Base-by-base conservation (phyloP, 1,284 basidiomycete genomes). In the Ceratobasidium papillatum region DNA sequence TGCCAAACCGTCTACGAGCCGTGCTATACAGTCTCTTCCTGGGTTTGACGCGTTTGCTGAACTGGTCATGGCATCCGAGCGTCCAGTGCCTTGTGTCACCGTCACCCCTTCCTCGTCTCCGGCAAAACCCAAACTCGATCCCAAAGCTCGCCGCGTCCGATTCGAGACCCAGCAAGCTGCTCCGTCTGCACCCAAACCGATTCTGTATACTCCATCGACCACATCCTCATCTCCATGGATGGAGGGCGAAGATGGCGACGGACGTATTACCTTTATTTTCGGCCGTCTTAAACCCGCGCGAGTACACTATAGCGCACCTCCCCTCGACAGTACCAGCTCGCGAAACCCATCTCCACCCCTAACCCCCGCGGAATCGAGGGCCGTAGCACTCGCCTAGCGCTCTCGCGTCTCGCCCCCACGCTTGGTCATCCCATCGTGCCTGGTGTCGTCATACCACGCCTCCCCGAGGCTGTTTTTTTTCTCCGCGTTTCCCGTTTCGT, bases 31-130 rank as follows among this genome's bases (percentile, higher is more conserved):
- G 9, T 1, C 45, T 17, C 7, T 68, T 9, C 49, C 49, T 43
- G 65, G 65, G 19, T 68, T 68, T 38, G 65, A 68, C 38, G 65
- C 54, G 5, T 69, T 69, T 34, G 66, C 66, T 25, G 38, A 58
- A 22, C 52, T 69, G 3, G 51, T 69, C 19, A 43, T 58, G n/a
- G 30, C 52, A 2, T 30, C 66, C 22, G 66, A 59, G 52, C 32
- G 34, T 32, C 7, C 22, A 1, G 27, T 45, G 2, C 38, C 66
- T 30, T n/a, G 17, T 11, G 12, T 45, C 2, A 58, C 51, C 51
- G 51, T 58, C 38, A 58, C 66, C 54, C 36, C 66, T 25, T 34
- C 34, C 52, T 34, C 62, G 25, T 30, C 59, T 19, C 32, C 19
- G 9, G 32, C 38, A 3, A 25, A 38, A 2, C 30, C 62, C 41